Evolutionary conservation across 805 yeast species (phyloP).

Genomic region (Monosporozyma siamensis): DNA sequence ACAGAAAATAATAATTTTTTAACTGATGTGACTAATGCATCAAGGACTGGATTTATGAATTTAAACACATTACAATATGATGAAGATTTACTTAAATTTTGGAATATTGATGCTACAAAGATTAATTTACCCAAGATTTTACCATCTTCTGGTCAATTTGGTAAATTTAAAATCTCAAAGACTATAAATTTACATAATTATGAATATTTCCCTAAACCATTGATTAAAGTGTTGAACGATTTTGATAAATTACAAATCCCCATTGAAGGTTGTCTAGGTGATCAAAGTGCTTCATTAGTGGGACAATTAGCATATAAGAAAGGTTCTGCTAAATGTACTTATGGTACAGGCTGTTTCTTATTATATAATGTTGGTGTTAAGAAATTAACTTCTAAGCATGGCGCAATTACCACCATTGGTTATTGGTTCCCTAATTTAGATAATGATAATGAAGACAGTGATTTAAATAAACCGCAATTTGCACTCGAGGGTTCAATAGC

Average conservation of each 20-base stretch:
- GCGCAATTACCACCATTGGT: slow-evolving; percentile 82
- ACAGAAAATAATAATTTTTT: slow-evolving; percentile 62
- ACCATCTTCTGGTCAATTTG: slow-evolving; percentile 71
- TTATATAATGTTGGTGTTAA: slow-evolving; percentile 76
- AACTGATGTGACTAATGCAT: slow-evolving; percentile 86
- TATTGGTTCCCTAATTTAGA: slow-evolving; percentile 72
- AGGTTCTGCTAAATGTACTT: slow-evolving; percentile 90
- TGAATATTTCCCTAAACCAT: slow-evolving; percentile 25
- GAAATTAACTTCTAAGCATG: slow-evolving; percentile 64
- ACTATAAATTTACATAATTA: background rate
- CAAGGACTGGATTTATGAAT: slow-evolving; percentile 85
- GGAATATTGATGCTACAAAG: slow-evolving; percentile 64
- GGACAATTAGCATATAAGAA: slow-evolving; percentile 80
- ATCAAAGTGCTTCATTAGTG: slow-evolving; percentile 86
- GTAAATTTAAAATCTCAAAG: slow-evolving; percentile 38
- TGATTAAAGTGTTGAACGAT: slow-evolving; percentile 44
- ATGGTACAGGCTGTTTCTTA: slow-evolving; percentile 92
- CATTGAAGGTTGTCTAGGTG: slow-evolving; percentile 85
- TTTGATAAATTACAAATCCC: slow-evolving; percentile 50
- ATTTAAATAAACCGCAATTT: slow-evolving; percentile 52
- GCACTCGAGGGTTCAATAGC: slow-evolving; percentile 95
- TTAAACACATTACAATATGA: slow-evolving; percentile 69
- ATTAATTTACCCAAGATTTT: slow-evolving; percentile 67
- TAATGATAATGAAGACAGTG: slow-evolving; percentile 15
- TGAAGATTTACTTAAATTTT: slow-evolving; percentile 60